phyloP scores from a whole-genome alignment of 352 stramenopile genomes.

The Pythium chondricola region DNA sequence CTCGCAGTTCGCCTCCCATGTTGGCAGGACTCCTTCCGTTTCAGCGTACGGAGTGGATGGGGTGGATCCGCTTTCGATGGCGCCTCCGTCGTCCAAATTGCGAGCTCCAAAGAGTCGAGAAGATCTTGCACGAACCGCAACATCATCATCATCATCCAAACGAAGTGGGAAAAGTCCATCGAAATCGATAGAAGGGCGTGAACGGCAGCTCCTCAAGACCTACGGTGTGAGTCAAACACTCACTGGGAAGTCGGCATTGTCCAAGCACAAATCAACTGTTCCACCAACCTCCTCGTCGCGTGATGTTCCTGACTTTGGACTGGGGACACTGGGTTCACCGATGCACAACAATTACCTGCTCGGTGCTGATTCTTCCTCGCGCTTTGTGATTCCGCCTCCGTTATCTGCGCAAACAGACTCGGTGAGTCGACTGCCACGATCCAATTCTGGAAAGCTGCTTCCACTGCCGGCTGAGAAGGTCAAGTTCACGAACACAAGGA shows the following conservation, averaged over 20 bases:
- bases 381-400: constrained; percentile 49
- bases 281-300: constrained; percentile 6
- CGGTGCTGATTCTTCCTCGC: constrained; percentile 8
- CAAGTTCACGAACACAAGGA: constrained; percentile 14
- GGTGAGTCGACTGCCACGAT: not conserved
- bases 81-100: constrained; percentile 26
- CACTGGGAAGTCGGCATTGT: not conserved
- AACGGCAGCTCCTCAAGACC: constrained; percentile 40
- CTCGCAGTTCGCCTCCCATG: constrained; percentile 21
- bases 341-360: constrained; percentile 19
- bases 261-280: constrained; percentile 13
- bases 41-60: constrained; percentile 30
- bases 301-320: constrained; percentile 1
- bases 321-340: constrained; percentile 2
- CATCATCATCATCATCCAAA: no score
- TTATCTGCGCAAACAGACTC: constrained; percentile 28
- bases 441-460: constrained; percentile 10
- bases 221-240: constrained; percentile 29
- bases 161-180: constrained; percentile 10
- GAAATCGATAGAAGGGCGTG: constrained; percentile 38
- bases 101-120: constrained; percentile 33
- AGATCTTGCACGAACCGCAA: constrained; percentile 23
- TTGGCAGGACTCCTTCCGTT: constrained; percentile 20
- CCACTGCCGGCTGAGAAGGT: constrained; percentile 13
- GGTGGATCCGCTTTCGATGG: not conserved